Base-by-base conservation (phyloP, 1,284 basidiomycete genomes). In the Chiua sp. region DNA sequence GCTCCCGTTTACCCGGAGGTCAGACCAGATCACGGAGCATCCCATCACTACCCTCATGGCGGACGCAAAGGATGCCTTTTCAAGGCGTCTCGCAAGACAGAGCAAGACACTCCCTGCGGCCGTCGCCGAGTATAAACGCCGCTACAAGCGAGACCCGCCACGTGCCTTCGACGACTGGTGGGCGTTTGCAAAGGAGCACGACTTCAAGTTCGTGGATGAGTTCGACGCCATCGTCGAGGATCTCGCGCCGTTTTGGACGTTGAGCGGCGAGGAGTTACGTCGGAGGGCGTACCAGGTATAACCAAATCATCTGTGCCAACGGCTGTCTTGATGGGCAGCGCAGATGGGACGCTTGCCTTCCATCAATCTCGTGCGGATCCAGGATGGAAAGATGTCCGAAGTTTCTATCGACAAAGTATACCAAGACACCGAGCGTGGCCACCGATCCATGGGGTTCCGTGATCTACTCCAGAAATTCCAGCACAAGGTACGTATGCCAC, bases 91-190 rank as follows among this genome's bases (percentile, higher is more conserved):
- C 20, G 77, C 74, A 2, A 77, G 80, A 47, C 95, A 98, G 77
- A 95, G 92, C 72, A 85, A 83, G 68, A 90, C 91, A 0, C 79
- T 98, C 20, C 71, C 75, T 12, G 85, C 85, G 42, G 94, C 95
- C 0, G 90, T 93, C 2, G 76, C 77, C 7, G 93, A 95, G 74
- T 98, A 98, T 77, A 83, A 81, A 67, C 77, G 81, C 50, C 81
- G 96, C 53, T 96, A 97, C 73, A 78, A 80, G 4, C 86, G 88
- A 47, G 76, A 85, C n/a, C 95, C 96, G 5, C 96, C 96, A 0
- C 86, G 84, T 57, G 95, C 94, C 0, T 98, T 98, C 67, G 93
- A 96, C 69, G 78, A 85, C 47, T 98, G 96, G 96, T 98, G 87
- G 83, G 75, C 79, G 57, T 98, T 96, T 76, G 92, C 91, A 23